Conservation (phyloP, 2,329 filamentous ascomycete species). For the Daldinia eschscholtzii region DNA sequence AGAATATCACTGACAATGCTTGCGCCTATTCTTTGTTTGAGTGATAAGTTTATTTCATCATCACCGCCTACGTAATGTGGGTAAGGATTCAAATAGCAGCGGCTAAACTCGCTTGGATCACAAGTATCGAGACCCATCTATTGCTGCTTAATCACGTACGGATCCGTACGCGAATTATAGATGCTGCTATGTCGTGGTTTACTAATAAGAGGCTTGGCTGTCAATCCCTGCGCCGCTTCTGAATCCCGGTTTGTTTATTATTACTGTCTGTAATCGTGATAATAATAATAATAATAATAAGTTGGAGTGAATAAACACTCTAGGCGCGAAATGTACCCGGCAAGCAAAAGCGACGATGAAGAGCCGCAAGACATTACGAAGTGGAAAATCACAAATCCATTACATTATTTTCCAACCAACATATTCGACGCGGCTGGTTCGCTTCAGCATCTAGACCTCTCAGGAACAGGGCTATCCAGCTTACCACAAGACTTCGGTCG, state of each 20-base stretch:
- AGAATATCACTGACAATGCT: too few species aligned
- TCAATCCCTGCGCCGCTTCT: background rate
- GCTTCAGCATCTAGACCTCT: conserved; percentile 63
- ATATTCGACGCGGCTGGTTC: conserved; percentile 58
- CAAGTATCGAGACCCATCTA: background rate
- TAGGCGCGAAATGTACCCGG: conserved; percentile 15
- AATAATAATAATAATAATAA: background rate
- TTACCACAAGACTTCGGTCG: conserved; percentile 57
- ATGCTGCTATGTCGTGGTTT: background rate
- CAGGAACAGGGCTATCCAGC: conserved; percentile 57
- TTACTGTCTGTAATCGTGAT: background rate
- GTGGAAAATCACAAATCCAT: conserved; percentile 54
- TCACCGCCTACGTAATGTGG: background rate
- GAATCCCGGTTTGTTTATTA: background rate
- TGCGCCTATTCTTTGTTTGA: too few species aligned
- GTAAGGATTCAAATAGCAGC: background rate
- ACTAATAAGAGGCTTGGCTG: background rate
- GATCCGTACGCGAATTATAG: background rate
- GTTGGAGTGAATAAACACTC: background rate
- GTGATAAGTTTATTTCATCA: background rate
- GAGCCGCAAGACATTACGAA: conserved; percentile 44
- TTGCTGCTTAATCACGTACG: background rate
- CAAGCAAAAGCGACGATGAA: conserved; percentile 8
- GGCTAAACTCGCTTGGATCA: background rate
- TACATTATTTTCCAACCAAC: conserved; percentile 56